Evolutionary conservation across 257 asterid species (phyloP), one percentile per base, ranked within the genome.

Genomic region (Cynanchum wilfordii): DNA sequence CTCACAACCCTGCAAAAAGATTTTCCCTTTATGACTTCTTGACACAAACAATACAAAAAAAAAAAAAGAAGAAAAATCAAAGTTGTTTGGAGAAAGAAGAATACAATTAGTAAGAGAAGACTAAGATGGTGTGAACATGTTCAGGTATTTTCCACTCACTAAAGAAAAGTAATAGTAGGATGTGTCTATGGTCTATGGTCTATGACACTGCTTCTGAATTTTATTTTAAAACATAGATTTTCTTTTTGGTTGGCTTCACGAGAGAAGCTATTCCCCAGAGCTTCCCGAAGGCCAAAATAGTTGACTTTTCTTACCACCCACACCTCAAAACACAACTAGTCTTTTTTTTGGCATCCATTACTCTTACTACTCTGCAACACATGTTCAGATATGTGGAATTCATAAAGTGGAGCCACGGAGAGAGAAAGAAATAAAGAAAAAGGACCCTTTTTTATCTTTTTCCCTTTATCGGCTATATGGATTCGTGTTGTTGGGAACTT

Each of bases 221-320:
- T 20, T 17, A 16, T 78, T 33, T 60, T 67, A 67, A 19, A 71
- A 68, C 67, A 80, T 51, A 66, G 78, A 51, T 69, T 54, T 54
- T 20, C 45, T 75, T 54, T 20, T 51, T 75, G 80, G 82, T 76
- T 68, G 90, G 84, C 58, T 75, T 81, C 84, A 81, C 85, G 88
- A 82, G 87, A 83, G 87, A 83, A 81, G 75, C 67, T 38, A 68
- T 75, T 47, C 59, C 71, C 59, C 71, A 77, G 17, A 29, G 64
- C 66, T 71, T 65, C 68, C 58, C 54, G 60, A 75, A 71, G 67
- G 64, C 78, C 76, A 72, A 51, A 75, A 50, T 69, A 65, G 86
- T 82, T 79, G 90, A 86, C 87, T 79, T 77, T 79, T 81, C 73
- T 42, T 68, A 38, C n/a, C 19, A 4, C 6, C 7, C 20, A 0